phyloP scores from a whole-genome alignment of 176 grass and related monocot genomes.

The bread wheat (Triticum aestivum) region DNA sequence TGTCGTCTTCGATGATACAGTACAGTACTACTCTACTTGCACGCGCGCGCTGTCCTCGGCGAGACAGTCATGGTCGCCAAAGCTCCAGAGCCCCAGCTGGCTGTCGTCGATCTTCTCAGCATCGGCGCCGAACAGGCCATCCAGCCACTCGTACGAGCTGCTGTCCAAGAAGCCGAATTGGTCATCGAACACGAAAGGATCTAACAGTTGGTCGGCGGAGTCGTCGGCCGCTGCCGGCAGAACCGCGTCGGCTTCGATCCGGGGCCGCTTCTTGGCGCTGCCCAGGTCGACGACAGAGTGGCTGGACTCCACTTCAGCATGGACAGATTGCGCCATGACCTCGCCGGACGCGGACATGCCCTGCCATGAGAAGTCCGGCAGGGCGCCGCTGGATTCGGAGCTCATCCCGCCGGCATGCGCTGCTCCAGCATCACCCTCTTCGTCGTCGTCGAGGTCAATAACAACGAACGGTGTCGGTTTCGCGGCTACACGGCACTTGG shows the following conservation, averaged over 20 bases:
- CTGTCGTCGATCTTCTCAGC: not conserved
- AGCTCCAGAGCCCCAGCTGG: conserved; percentile 56
- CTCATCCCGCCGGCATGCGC: not conserved
- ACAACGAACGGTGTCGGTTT: not conserved
- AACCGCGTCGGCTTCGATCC: not conserved
- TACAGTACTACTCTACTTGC: not conserved
- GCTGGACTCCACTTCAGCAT: not conserved
- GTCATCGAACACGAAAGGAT: conserved; percentile 29
- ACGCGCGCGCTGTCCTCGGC: conserved; percentile 24
- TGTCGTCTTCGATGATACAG: too few relatives aligned
- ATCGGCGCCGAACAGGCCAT: conserved; percentile 22
- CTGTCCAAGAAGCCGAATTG: conserved; percentile 40
- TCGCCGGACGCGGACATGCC: conserved; percentile 27
- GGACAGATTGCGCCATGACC: not conserved
- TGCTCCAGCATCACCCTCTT: not conserved
- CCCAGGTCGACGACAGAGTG: not conserved
- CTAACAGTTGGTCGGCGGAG: not conserved
- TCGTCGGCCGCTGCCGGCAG: not conserved
- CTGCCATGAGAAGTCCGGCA: conserved; percentile 40
- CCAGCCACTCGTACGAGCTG: conserved; percentile 23
- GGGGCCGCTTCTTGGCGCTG: not conserved
- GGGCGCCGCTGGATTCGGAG: not conserved
- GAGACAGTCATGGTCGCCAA: conserved; percentile 41
- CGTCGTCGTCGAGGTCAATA: not conserved
- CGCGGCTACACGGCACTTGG: not conserved